Base-by-base conservation (phyloP, 2,329 filamentous ascomycete species). In the Hymenoscyphus salicellus region DNA sequence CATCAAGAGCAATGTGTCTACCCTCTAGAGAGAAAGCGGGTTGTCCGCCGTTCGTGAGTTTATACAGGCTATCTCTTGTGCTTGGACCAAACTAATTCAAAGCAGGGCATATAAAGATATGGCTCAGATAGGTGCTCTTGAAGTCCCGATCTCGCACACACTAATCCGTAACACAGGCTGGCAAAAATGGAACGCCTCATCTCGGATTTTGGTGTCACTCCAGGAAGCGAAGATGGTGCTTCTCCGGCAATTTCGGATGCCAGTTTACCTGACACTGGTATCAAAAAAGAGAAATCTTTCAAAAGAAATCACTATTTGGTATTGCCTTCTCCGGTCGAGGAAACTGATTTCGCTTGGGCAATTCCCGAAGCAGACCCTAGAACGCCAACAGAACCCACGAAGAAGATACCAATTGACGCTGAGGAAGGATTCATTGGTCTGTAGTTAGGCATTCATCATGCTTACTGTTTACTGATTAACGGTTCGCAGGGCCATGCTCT, bases 61-160 rank as follows among this genome's bases (percentile, higher is more conserved):
- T 20, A 23, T 55, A 7, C n/a, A 46, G 5, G 20, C 14, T 20
- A 3, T 56, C 30, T 5, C 11, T 23, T 26, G 11, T 16, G 17
- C 8, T 38, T 55, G 8, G 14, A 26, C 7, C 5, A 3, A 26
- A 7, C 20, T 58, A 26, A 58, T 41, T 17, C 8, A 5, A 10
- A n/a, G n/a, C 8, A 65, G 63, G 5, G 64, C 64, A 6, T 68
- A 68, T 57, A 68, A 68, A 61, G 66, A 68, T 33, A 68, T 68
- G 64, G 66, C 65, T 17, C 56, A 66, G 49, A 52, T 52, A 52
- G n/a, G 46, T 52, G 46, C 20, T 20, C 46, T 26, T 26, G n/a
- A 5, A 52, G n/a, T 14, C 11, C n/a, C 23, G 46, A 26, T 23
- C 20, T 23, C 20, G 43, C 20, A 10, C n/a, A 49, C 10, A 52